Evolutionary conservation across 176 grass and related monocot species (phyloP), one percentile per base, ranked within the genome.

Genomic region (Aegilops tauschii): DNA sequence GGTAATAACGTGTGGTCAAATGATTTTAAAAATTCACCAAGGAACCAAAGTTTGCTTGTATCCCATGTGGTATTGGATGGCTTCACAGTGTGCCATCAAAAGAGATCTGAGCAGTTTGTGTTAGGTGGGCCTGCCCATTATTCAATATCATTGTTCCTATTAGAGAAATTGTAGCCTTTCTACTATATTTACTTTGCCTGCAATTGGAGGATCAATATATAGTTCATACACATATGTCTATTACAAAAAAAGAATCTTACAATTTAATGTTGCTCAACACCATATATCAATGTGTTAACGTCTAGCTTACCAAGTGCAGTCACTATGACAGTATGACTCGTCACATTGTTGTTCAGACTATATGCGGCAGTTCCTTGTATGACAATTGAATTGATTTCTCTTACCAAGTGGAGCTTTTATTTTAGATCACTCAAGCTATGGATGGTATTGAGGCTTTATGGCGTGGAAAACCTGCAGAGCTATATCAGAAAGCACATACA

Each of bases 361-460:
- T 61, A 49, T 62, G 13, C 8, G 13, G 47, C 34, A 20, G 10
- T 50, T 69, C 42, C 63, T 65, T 80, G 35, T 76, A 35, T 88
- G 73, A n/a, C 28, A 72, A 71, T 28, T 40, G 30, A 62, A 56
- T 65, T 68, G 28, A 50, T 30, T 62, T 49, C 62, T 66, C 47
- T 76, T 42, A 70, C 20, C 54, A 82, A 49, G 18, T 69, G 30
- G 66, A 73, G 28, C 52, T 79, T 73, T 77, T 82, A 23, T 85
- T 87, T 84, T 80, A 92, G 90, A 87, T 94, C 93, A 49, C 80
- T 94, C 42, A 94, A 94, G 85, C 69, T 94, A 78, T 94, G 93
- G 93, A 83, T 94, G 87, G 93, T 94, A 61, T 73, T 94, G 87
- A 94, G 90, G 82, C 87, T 94, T 70, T 92, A 94, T 86, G 90